phyloP scores from a whole-genome alignment of 140 eudicot species.

The Ambrosia hybrid region DNA sequence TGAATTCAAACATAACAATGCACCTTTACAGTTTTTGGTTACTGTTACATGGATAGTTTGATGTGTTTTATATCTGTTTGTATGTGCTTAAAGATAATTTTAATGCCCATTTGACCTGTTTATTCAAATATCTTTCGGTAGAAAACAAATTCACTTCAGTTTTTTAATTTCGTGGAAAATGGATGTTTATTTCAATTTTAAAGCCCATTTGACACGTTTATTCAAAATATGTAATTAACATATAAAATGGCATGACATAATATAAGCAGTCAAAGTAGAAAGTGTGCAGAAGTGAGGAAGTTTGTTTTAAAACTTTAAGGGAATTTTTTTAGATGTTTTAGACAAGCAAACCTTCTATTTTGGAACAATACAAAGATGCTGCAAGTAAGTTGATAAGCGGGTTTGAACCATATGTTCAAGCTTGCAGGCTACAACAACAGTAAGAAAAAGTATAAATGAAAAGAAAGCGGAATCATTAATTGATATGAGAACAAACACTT shows the following conservation, averaged over 20 bases:
- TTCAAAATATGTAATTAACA: background rate
- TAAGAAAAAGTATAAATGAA: background rate
- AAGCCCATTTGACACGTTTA: too few species aligned
- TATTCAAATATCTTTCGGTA: too few species aligned
- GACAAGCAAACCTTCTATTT: constrained; percentile 35
- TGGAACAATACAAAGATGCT: constrained; percentile 42
- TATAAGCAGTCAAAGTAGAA: constrained; percentile 20
- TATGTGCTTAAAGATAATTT: too few species aligned
- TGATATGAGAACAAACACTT: background rate
- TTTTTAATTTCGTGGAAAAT: too few species aligned
- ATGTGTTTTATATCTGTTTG: too few species aligned
- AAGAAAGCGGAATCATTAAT: constrained; percentile 5
- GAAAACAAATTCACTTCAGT: too few species aligned
- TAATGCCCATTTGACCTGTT: too few species aligned
- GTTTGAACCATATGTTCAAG: constrained; percentile 47
- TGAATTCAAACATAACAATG: too few species aligned
- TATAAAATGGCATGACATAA: constrained; percentile 9
- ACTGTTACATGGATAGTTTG: too few species aligned
- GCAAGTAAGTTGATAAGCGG: constrained; percentile 57
- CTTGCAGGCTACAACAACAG: constrained; percentile 52
- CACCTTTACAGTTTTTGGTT: too few species aligned
- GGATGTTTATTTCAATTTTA: too few species aligned
- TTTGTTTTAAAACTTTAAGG: background rate
- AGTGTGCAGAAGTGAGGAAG: constrained; percentile 11
- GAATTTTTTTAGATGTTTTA: background rate